Evolutionary conservation across 495 filamentous ascomycete genomes (phyloP).

Genomic region (Parathielavia hyrcaniae): DNA sequence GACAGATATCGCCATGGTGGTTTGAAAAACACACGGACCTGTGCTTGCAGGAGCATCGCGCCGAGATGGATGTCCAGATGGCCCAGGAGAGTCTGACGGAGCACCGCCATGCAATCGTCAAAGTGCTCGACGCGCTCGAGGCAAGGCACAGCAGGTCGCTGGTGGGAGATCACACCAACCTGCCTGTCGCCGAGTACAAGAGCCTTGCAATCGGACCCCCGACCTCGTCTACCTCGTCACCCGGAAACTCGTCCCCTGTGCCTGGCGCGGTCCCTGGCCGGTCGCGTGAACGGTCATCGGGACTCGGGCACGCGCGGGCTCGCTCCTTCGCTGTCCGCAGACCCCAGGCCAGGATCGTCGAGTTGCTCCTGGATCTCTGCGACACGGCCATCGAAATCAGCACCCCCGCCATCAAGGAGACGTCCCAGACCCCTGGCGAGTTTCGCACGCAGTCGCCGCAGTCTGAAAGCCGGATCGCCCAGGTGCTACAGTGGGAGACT

Average conservation of each 20-base stretch:
- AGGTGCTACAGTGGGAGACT: conserved; percentile 93
- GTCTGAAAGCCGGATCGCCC: conserved; percentile 84
- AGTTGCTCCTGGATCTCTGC: conserved; percentile 88
- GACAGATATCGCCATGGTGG: conserved; percentile 98
- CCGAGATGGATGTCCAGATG: conserved; percentile 95
- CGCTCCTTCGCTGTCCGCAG: conserved; percentile 81
- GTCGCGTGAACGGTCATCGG: conserved; percentile 74
- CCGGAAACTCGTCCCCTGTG: conserved; percentile 52
- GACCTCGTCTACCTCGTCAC: conserved; percentile 54
- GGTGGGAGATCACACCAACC: conserved; percentile 50
- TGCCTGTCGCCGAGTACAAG: conserved; percentile 78
- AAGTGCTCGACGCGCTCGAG: conserved; percentile 86
- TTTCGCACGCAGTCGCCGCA: conserved; percentile 90
- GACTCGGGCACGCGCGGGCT: conserved; percentile 65
- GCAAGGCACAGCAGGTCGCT: conserved; percentile 63
- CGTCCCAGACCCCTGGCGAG: conserved; percentile 57
- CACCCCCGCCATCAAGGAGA: conserved; percentile 83
- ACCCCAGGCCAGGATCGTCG: conserved; percentile 85
- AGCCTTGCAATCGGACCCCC: conserved; percentile 78
- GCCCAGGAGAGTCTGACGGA: conserved; percentile 89
- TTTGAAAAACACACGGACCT: conserved; percentile 98
- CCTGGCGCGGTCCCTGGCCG: conserved; percentile 61
- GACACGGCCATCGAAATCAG: conserved; percentile 94
- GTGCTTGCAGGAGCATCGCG: conserved; percentile 89
- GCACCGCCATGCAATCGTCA: conserved; percentile 93